phyloP scores from a whole-genome alignment of 345 rosid species.

The Psidium friedrichsthalianum region DNA sequence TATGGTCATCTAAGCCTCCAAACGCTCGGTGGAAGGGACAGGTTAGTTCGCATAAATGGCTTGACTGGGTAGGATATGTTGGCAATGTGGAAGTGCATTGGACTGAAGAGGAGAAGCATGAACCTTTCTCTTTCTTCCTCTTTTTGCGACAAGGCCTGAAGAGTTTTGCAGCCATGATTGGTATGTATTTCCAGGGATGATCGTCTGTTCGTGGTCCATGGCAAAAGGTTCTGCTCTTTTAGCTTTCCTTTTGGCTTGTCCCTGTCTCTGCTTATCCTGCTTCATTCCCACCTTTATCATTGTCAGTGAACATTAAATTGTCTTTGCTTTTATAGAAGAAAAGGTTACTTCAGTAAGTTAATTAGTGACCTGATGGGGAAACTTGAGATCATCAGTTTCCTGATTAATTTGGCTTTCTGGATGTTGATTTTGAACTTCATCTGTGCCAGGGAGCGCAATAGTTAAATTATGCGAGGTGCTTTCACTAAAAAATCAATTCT shows the following conservation, averaged over 20 bases:
- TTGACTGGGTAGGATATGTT: not conserved
- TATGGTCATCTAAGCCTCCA: not conserved
- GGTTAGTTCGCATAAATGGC: not conserved
- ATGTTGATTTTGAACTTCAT: slow-evolving; percentile 30
- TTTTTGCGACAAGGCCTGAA: slow-evolving; percentile 40
- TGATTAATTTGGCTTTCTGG: slow-evolving; percentile 17
- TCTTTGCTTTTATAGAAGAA: not conserved
- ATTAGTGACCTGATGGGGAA: slow-evolving; percentile 29
- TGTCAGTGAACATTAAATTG: not conserved
- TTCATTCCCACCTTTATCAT: slow-evolving; percentile 5
- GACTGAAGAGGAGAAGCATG: not conserved
- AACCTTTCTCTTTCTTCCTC: slow-evolving; percentile 59
- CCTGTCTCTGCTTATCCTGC: slow-evolving; percentile 36
- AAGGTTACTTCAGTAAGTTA: not conserved
- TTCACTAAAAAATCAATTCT: not conserved
- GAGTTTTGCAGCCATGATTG: slow-evolving; percentile 72
- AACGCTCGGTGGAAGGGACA: not conserved
- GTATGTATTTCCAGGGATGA: slow-evolving; percentile 50
- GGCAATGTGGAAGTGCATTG: not conserved
- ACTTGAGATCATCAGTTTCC: slow-evolving; percentile 21
- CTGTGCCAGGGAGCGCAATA: slow-evolving; percentile 12
- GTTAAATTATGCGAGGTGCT: not conserved
- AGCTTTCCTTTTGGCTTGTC: slow-evolving; percentile 29
- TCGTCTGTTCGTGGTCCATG: slow-evolving; percentile 67
- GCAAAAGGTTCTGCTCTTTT: slow-evolving; percentile 24